A percentile compares a stretch with the other conserved stretches of the same genome.
phyloP scores from a whole-genome alignment of 176 grass and related monocot species.

The Puccinellia tenuiflora region DNA sequence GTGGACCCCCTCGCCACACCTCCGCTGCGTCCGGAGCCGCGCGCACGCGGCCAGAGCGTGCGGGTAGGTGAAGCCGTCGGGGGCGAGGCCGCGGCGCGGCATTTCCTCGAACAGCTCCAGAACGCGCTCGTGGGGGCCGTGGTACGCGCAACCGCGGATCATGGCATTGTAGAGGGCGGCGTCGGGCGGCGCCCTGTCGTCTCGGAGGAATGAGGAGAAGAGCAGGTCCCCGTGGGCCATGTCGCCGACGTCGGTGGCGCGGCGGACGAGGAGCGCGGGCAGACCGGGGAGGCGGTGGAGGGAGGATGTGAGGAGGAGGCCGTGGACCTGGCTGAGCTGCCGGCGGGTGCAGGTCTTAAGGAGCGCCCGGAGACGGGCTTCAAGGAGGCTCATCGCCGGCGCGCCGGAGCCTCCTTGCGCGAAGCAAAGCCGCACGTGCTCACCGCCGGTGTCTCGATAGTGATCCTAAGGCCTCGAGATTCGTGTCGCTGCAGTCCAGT shows the following conservation, averaged over 20 bases:
- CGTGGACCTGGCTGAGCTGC: conserved; percentile 28
- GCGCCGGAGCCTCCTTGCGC: background rate
- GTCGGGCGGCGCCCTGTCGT: background rate
- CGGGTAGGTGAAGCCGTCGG: conserved; percentile 45
- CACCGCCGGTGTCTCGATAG: too few species aligned
- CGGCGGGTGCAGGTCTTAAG: conserved; percentile 7
- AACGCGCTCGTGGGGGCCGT: conserved; percentile 7
- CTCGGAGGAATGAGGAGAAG: conserved; percentile 26
- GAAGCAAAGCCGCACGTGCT: too few species aligned
- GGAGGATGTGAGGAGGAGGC: conserved; percentile 31
- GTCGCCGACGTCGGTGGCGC: conserved; percentile 32
- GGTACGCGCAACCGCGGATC: conserved; percentile 30
- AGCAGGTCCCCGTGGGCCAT: conserved; percentile 35
- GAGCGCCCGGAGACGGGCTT: background rate
- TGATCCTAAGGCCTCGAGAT: too few species aligned
- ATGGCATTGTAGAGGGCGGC: conserved; percentile 47
- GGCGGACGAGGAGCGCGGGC: conserved; percentile 40
- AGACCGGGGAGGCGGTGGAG: background rate
- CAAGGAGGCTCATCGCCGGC: background rate
- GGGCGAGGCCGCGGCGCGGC: conserved; percentile 15
- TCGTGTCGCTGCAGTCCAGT: too few species aligned
- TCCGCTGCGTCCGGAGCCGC: conserved; percentile 6
- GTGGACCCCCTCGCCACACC: conserved; percentile 15
- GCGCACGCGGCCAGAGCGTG: conserved; percentile 33
- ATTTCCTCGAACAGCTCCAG: conserved; percentile 39